Evolutionary conservation across 2,329 filamentous ascomycete genomes (phyloP).

Genomic region (Ophiosphaerella narmari): DNA sequence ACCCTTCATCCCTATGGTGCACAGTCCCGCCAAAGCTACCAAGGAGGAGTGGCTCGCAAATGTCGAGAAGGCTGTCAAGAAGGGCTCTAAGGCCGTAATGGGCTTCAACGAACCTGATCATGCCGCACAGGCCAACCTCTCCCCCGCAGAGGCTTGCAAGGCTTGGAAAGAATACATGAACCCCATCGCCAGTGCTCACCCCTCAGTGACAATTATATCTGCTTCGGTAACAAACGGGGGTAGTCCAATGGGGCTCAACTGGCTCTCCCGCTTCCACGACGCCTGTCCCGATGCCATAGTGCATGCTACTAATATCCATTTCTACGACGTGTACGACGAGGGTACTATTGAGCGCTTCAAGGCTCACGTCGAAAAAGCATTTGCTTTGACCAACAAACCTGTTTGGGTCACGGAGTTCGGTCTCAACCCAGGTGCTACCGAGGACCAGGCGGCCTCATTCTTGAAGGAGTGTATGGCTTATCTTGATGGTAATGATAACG

Average conservation of each 20-base stretch:
- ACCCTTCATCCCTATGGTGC: slow-evolving; percentile 65
- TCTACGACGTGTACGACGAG: slow-evolving; percentile 45
- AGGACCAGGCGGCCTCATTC: no score
- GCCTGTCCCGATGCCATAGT: slow-evolving; percentile 40
- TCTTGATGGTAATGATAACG: no score
- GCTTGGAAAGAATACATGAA: slow-evolving; percentile 41
- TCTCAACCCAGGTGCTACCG: slow-evolving; percentile 33
- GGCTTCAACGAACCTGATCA: slow-evolving; percentile 48
- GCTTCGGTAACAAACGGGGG: slow-evolving; percentile 41
- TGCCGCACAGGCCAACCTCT: slow-evolving; percentile 39
- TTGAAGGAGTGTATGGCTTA: no score
- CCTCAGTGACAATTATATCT: slow-evolving; percentile 26
- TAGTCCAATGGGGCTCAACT: slow-evolving; percentile 40
- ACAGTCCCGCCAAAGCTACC: slow-evolving; percentile 27
- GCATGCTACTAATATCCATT: slow-evolving; percentile 47
- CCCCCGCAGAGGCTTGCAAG: slow-evolving; percentile 36
- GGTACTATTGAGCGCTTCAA: slow-evolving; percentile 42
- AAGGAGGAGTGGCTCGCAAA: slow-evolving; percentile 36
- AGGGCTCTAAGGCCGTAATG: slow-evolving; percentile 43
- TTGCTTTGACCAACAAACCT: slow-evolving; percentile 35
- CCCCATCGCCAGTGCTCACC: slow-evolving; percentile 31
- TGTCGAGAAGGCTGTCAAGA: slow-evolving; percentile 48
- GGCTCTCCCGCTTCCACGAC: slow-evolving; percentile 39
- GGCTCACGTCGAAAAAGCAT: slow-evolving; percentile 46
- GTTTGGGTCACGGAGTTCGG: slow-evolving; percentile 49